phyloP scores from a whole-genome alignment of 305 asterid genomes.

The Solanum hybrid region DNA sequence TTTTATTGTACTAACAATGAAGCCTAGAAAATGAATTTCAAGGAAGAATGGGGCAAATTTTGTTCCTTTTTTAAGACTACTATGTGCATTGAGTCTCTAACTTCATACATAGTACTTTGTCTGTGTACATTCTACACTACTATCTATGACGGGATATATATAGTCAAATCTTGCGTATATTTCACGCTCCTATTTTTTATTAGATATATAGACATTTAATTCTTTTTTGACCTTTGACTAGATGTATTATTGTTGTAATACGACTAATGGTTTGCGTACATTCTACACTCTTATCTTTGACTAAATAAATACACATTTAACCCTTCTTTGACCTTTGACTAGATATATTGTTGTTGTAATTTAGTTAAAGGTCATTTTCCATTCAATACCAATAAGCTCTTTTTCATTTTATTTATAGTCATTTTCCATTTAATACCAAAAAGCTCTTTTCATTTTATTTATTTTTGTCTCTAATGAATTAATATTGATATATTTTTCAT shows the following conservation, averaged over 20 bases:
- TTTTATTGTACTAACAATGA: not conserved
- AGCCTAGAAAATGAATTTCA: not conserved
- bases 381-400: too few species aligned
- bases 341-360: not conserved
- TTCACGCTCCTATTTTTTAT: not conserved
- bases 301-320: too few species aligned
- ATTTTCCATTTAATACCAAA: too few species aligned
- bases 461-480: too few species aligned
- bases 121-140: not conserved
- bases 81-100: not conserved
- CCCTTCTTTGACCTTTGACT: not conserved
- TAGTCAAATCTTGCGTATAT: not conserved
- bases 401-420: too few species aligned
- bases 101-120: not conserved
- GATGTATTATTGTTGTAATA: not conserved
- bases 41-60: not conserved
- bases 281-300: not conserved
- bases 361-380: not conserved
- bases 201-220: too few species aligned
- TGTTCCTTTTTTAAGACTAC: not conserved
- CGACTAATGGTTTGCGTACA: too few species aligned
- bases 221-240: not conserved
- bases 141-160: not conserved
- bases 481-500: too few species aligned
- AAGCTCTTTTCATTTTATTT: too few species aligned